Evolutionary conservation across 2,329 filamentous ascomycete species (phyloP), one percentile per base, ranked within the genome.

Genomic region (Cladobotryum mycophilum): DNA sequence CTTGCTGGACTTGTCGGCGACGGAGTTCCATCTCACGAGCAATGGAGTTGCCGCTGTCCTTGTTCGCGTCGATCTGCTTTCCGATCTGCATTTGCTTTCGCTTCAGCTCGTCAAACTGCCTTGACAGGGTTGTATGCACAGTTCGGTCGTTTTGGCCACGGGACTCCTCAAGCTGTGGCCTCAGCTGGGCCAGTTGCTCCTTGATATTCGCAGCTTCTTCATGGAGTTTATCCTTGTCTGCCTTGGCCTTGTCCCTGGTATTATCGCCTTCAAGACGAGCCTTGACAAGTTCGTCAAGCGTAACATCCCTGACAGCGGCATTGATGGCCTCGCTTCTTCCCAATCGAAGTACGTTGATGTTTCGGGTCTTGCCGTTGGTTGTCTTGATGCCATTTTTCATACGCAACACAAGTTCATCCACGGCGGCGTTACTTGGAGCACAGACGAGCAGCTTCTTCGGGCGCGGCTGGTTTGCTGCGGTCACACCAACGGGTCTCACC

Each of bases 371-470:
- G 1, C 93, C 92, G 41, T 79, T 81, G 52, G 81, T 76, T 1
- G 89, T 91, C 62, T 85, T 92, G 47, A 99, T 79, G 4, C 93
- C 93, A 48, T 82, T 75, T 69, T 95, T 97, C 62, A 99, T 79
- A 71, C 93, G 86, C 67, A 96, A 84, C 15, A 99, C 93, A 55
- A 99, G 67, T 67, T 99, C 93, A 65, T 99, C 93, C 5, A 99
- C 93, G 33, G 93, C 93, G 6, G 93, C 93, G 67, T 99, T 99
- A 76, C 91, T 97, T 13, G 93, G 93, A n/a, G 93, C 93, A 64
- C 93, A 99, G 20, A 99, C 89, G 22, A 99, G 79, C 22, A 99
- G 76, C 67, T 97, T 99, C 70, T 95, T 96, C 2, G 62, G 66
- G 59, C 64, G 62, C 47, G 60, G 59, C 56, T 65, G 67, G 58